Percentiles rank a stretch among this genome's conserved stretches.
Evolutionary conservation across 75 land plant genomes (phyloP).

Genomic region (Cupressus sempervirens): DNA sequence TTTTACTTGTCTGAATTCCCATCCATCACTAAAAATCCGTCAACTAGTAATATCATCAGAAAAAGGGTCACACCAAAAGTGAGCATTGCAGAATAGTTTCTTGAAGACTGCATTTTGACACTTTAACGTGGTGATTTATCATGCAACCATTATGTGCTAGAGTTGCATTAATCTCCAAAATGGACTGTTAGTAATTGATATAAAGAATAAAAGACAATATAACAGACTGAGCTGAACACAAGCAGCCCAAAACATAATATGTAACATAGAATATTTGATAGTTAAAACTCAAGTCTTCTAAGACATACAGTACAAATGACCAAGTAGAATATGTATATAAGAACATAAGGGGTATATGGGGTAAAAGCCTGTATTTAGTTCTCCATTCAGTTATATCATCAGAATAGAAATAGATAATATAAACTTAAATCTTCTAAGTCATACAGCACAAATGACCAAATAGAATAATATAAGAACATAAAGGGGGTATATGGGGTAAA

Average conservation of each 20-base stretch:
- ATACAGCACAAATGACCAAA: neutral
- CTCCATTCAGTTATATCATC: neutral
- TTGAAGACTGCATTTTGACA: neutral
- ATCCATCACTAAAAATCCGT: neutral
- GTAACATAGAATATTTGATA: neutral
- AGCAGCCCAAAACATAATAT: neutral
- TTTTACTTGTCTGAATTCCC: neutral
- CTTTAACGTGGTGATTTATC: neutral
- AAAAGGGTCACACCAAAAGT: neutral
- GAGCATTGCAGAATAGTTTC: neutral
- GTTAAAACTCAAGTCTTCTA: neutral
- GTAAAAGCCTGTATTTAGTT: too few relatives aligned
- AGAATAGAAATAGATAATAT: neutral
- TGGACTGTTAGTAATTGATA: neutral
- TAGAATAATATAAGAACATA: neutral
- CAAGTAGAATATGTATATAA: neutral
- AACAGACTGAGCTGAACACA: neutral
- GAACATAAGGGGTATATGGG: neutral
- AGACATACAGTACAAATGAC: neutral
- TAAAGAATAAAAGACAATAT: neutral
- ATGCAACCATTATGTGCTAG: neutral
- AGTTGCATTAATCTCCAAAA: neutral
- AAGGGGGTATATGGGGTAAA: neutral
- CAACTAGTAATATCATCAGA: neutral
- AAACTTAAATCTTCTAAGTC: neutral